Base-by-base conservation (phyloP, 768 basidiomycete species). In the Suillus placidus region DNA sequence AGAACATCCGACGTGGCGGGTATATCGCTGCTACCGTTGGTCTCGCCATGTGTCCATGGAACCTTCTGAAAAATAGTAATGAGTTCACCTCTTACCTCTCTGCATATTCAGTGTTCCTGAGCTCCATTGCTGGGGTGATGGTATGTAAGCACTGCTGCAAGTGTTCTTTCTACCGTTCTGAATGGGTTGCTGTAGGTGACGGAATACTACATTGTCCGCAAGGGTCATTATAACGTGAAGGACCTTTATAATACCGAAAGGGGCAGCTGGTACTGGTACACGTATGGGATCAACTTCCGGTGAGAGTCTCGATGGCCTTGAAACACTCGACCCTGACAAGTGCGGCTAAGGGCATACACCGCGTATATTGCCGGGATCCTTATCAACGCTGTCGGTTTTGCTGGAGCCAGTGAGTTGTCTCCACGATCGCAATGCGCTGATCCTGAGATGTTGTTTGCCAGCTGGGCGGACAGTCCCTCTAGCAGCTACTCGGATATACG, bases 1-100 rank as follows among this genome's bases (percentile, higher is more conserved):
- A 90, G 88, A 93, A 91, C 72, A 94, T 95, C 73, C 87, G 93
- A 26, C 85, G 93, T 34, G 93, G 94, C 32, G 92, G 93, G 18
- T 95, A 90, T 77, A 78, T 94, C 58, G 90, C 89, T n/a, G 92
- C 91, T 8, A 81, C 89, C 58, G 87, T 92, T 49, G 92, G 92
- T 10, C 72, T 93, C 40, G 85, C 82, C 76, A 92, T 92, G 81
- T 84, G 88, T 43, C 91, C 90, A 2, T 92, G 91, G 91, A 90
- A 90, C 70, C 72, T 93, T 45, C 81, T 92, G 69, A 87, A 88
- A 74, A 86, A 81, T 67, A 90, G 88, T 76, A 92, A 88, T 73
- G 84, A 80, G 66, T 94, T 94, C 77, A 89, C 90, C 4, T 89
- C 90, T 40, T 94, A 94, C 76, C 85, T 94, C 34, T 90, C 90